phyloP scores from a whole-genome alignment of 2,329 filamentous ascomycete species.

The Cordyceps tenuipes region DNA sequence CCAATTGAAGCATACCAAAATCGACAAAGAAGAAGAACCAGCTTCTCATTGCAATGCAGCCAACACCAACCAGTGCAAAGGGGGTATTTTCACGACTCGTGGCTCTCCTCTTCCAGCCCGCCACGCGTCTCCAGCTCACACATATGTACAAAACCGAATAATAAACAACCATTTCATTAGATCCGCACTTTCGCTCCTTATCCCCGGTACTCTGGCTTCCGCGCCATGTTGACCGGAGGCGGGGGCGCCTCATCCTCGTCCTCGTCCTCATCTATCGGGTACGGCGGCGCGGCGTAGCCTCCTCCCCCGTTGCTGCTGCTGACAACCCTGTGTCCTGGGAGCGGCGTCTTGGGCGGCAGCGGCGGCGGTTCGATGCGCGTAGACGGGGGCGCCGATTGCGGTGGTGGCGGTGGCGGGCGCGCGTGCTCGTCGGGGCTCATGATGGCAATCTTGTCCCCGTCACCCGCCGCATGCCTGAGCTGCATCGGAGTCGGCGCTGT shows the following conservation, averaged over 20 bases:
- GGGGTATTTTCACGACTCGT: slow-evolving; percentile 1
- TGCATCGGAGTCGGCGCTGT: slow-evolving; percentile 50
- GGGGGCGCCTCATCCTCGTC: slow-evolving; percentile 64
- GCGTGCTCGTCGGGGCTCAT: slow-evolving; percentile 51
- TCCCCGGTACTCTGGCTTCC: slow-evolving; percentile 67
- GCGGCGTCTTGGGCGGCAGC: slow-evolving; percentile 68
- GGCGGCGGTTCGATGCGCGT: slow-evolving; percentile 55
- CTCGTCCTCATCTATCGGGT: slow-evolving; percentile 56
- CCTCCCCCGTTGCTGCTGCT: slow-evolving; percentile 8
- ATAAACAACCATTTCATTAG: neutral
- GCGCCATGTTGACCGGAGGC: slow-evolving; percentile 74
- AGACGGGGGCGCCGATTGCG: slow-evolving; percentile 23
- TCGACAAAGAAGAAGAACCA: neutral
- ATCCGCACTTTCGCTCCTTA: slow-evolving; percentile 17
- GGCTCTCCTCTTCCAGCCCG: neutral
- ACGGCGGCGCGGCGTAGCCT: slow-evolving; percentile 49
- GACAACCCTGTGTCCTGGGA: slow-evolving; percentile 41
- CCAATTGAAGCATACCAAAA: neutral
- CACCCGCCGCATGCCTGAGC: slow-evolving; percentile 49
- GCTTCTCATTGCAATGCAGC: neutral
- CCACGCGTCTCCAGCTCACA: neutral
- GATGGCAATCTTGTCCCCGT: slow-evolving; percentile 58
- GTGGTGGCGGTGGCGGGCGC: slow-evolving; percentile 25
- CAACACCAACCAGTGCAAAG: neutral
- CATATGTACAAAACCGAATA: neutral